phyloP scores from a whole-genome alignment of 2,329 filamentous ascomycete species.

The Trematosphaeria pertusa region DNA sequence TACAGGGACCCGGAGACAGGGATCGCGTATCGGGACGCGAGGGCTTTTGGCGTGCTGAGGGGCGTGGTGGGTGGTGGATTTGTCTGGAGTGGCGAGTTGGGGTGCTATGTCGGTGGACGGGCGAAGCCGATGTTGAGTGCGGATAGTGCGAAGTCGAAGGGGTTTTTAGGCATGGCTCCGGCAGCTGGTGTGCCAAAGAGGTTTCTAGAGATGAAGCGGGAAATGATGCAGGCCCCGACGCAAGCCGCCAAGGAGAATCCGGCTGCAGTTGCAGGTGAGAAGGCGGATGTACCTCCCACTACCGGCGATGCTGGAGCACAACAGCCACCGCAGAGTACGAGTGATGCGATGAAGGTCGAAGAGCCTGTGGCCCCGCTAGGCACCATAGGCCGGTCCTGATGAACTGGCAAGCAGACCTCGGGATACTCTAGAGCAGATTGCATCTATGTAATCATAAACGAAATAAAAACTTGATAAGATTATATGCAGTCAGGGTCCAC shows the following conservation, averaged over 20 bases:
- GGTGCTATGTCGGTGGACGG: slow-evolving; percentile 78
- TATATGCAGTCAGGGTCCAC: too few relatives aligned
- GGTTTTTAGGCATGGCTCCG: slow-evolving; percentile 59
- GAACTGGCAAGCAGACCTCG: too few relatives aligned
- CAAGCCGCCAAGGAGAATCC: too few relatives aligned
- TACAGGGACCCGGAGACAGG: slow-evolving; percentile 88
- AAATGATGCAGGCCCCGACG: neutral
- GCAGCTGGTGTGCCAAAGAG: slow-evolving; percentile 81
- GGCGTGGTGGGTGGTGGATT: slow-evolving; percentile 76
- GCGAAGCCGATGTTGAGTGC: slow-evolving; percentile 38
- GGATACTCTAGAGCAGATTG: too few relatives aligned
- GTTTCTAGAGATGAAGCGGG: slow-evolving; percentile 59
- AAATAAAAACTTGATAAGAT: too few relatives aligned
- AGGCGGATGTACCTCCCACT: neutral
- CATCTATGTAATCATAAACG: too few relatives aligned
- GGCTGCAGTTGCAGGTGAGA: neutral
- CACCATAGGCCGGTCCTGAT: too few relatives aligned
- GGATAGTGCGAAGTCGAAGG: slow-evolving; percentile 25
- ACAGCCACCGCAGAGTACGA: too few relatives aligned
- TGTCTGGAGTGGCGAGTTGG: slow-evolving; percentile 81
- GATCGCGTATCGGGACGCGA: slow-evolving; percentile 78
- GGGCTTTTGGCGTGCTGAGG: slow-evolving; percentile 83
- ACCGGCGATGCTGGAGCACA: neutral
- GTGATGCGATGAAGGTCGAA: too few relatives aligned
- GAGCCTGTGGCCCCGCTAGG: too few relatives aligned